These are phyloP conservation scores for Venturia nashicola DNA, from an alignment of 2,329 filamentous ascomycete species.

Conservation along the genomic window DNA sequence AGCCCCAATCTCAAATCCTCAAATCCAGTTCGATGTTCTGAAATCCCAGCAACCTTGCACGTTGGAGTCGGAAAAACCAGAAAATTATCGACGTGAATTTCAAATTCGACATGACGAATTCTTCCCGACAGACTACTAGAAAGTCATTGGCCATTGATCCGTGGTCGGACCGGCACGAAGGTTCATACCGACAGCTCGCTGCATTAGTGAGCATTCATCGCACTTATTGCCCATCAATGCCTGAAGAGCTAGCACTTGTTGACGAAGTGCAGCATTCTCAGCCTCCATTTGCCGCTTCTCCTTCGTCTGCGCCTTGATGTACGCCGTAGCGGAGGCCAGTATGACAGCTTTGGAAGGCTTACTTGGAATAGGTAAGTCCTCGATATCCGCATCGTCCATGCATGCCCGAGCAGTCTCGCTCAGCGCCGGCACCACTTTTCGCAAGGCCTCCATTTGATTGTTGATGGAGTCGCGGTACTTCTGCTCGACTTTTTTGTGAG, in stretches of 20 bases:
- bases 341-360: slow-evolving; percentile 34
- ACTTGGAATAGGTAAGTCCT: slow-evolving; percentile 28
- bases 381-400: slow-evolving; percentile 22
- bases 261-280: slow-evolving; percentile 25
- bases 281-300: slow-evolving; percentile 27
- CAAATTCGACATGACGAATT: neutral
- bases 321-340: slow-evolving; percentile 31
- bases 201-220: slow-evolving; percentile 33
- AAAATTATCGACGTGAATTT: neutral
- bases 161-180: neutral
- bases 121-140: neutral
- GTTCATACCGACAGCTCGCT: slow-evolving; percentile 29
- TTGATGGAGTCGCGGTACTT: slow-evolving; percentile 35
- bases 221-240: slow-evolving; percentile 29
- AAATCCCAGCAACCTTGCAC: neutral
- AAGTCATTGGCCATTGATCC: neutral
- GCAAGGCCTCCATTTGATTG: slow-evolving; percentile 31
- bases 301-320: slow-evolving; percentile 33
- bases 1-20: neutral
- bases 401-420: slow-evolving; percentile 18
- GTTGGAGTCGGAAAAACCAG: neutral
- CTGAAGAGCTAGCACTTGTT: slow-evolving; percentile 30
- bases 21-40: neutral
- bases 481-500: slow-evolving; percentile 34
- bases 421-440: slow-evolving; percentile 26